Base-by-base conservation (phyloP, 192 early-diverging fungal species). In the Podila minutissima region DNA sequence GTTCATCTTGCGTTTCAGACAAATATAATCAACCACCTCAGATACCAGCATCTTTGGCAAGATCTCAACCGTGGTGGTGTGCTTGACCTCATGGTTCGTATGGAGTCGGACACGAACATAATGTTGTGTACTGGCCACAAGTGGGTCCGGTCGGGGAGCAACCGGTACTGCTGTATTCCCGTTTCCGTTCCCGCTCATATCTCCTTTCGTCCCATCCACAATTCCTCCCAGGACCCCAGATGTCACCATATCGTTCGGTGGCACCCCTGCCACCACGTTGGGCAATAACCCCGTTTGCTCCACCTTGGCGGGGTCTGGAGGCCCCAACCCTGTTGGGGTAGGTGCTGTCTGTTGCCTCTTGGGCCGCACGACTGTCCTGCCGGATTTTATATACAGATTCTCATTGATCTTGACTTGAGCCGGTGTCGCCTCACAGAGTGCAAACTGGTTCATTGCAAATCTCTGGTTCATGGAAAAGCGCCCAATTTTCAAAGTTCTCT, bases 381-480 rank as follows among this genome's bases (percentile, higher is more conserved):
- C 66, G 0, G 70, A 70, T 51, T 64, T 81, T 77, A 82, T 82
- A 60, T 84, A 83, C 0, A 89, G 55, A 26, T 38, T 77, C 59
- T 87, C 83, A 71, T 86, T 88, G 29, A 73, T 75, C 65, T 82
- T 79, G 85, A 92, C 83, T 88, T 97, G 93, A 9, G 89, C 89
- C 12, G 92, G 88, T 4, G 90, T 89, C 0, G 95, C 94, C 72
- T 89, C 79, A 69, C 93, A 95, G 31, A 99, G 75, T 32, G 95
- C 97, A 91, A 98, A 96, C 71, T 94, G 92, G 81, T 97, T 93
- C 84, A 95, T 96, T 0, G 90, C 89, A 75, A 96, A 95, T 64
- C 92, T 89, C 32, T 81, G 77, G 58, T 81, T 81, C 69, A 59
- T 81, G 9, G 77, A 68, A 46, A 96, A 95, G 64, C 92, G 90